A percentile compares a stretch with the other conserved stretches of the same genome.
These are phyloP conservation scores for Trichophyton mentagrophytes DNA, from an alignment of 2,329 filamentous ascomycete species.

Conservation along the genomic window DNA sequence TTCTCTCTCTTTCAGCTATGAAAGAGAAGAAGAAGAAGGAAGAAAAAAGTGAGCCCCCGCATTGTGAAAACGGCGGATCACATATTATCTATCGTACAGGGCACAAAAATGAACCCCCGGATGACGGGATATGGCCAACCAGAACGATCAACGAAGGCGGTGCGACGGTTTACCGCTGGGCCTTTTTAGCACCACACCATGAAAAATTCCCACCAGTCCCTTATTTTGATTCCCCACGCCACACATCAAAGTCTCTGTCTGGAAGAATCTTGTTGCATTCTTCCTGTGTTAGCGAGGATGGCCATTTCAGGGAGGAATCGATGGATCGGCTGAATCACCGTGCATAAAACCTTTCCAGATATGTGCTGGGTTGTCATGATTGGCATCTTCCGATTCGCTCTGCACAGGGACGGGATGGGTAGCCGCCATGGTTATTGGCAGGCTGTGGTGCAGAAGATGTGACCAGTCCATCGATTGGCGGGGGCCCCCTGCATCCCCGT, in stretches of 20 bases:
- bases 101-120: slow-evolving; percentile 1
- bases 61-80: slow-evolving; percentile 5
- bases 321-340: slow-evolving; percentile 2
- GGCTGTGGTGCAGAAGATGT: slow-evolving; percentile 2
- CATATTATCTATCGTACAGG: slow-evolving; percentile 1
- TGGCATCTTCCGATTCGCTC: slow-evolving; percentile 3
- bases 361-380: background rate
- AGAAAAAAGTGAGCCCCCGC: background rate
- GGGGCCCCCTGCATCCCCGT: background rate
- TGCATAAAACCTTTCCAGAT: background rate
- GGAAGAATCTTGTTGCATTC: background rate
- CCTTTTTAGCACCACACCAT: background rate
- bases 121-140: background rate
- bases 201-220: background rate
- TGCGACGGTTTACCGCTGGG: background rate
- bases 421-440: slow-evolving; percentile 1
- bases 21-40: background rate
- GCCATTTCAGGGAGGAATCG: background rate
- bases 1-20: background rate
- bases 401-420: background rate
- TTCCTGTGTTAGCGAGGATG: background rate
- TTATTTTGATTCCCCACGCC: background rate
- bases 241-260: background rate
- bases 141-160: background rate
- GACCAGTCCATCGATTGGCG: slow-evolving; percentile 5